A percentile compares a stretch with the other conserved stretches of the same genome.
These are phyloP conservation scores for Stachybotrys chartarum DNA, from an alignment of 2,329 filamentous ascomycete genomes.

Conservation along the genomic window DNA sequence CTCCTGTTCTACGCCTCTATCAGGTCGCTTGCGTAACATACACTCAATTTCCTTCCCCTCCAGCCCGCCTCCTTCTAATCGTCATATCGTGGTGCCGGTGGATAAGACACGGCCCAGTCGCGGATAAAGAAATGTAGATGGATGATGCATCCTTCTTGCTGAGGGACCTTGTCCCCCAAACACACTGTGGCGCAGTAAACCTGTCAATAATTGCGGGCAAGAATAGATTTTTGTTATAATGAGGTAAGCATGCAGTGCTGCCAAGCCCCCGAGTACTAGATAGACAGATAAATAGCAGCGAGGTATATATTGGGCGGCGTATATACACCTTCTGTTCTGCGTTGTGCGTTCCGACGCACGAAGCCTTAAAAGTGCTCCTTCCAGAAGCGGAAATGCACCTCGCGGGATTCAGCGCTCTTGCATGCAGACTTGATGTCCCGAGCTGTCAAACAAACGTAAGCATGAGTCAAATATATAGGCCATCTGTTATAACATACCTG, in stretches of 20 bases:
- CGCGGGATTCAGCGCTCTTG: slow-evolving; percentile 61
- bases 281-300: not conserved
- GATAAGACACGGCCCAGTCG: too few relatives aligned
- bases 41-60: not conserved
- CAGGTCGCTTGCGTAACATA: not conserved
- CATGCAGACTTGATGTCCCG: slow-evolving; percentile 80
- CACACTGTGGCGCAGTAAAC: too few relatives aligned
- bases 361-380: slow-evolving; percentile 77
- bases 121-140: too few relatives aligned
- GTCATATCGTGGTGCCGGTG: too few relatives aligned
- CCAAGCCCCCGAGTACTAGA: too few relatives aligned
- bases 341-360: not conserved
- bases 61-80: not conserved
- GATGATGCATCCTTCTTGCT: too few relatives aligned
- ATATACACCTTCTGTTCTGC: not conserved
- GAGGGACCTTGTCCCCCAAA: too few relatives aligned
- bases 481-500: slow-evolving; percentile 35
- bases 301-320: not conserved
- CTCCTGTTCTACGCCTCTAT: not conserved
- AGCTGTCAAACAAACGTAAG: slow-evolving; percentile 46
- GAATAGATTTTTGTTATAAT: too few relatives aligned
- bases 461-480: not conserved
- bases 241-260: too few relatives aligned
- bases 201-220: too few relatives aligned
- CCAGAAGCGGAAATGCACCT: slow-evolving; percentile 96